Conservation (phyloP, 108 stramenopile species). For the Cylindrotheca closterium region DNA sequence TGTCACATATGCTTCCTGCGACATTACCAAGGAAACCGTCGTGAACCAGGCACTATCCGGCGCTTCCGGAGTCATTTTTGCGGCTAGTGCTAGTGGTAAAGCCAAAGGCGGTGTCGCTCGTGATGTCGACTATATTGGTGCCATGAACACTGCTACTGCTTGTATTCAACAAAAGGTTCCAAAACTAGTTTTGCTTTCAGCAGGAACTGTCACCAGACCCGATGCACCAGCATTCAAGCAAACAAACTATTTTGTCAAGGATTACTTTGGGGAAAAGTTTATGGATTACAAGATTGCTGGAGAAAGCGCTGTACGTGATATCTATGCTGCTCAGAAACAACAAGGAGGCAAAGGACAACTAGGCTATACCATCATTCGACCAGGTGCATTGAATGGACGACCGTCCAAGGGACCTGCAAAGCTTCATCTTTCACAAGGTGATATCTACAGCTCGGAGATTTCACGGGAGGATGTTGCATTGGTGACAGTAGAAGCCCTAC, state of each 20-base stretch:
- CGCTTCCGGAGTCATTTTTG: constrained; percentile 72
- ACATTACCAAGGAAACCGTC: constrained; percentile 48
- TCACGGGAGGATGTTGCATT: constrained; percentile 14
- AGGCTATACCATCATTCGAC: constrained; percentile 72
- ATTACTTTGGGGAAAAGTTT: constrained; percentile 47
- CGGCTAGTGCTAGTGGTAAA: constrained; percentile 54
- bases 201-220: constrained; percentile 70
- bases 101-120: constrained; percentile 60
- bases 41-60: constrained; percentile 38
- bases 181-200: constrained; percentile 64
- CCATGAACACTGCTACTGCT: constrained; percentile 58
- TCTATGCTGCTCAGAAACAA: constrained; percentile 43
- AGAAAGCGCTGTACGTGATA: constrained; percentile 58
- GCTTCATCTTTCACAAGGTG: constrained; percentile 22
- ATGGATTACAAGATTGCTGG: constrained; percentile 81
- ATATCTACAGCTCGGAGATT: constrained; percentile 20
- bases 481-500: constrained; percentile 12
- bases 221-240: constrained; percentile 29
- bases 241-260: constrained; percentile 23
- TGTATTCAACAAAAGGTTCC: constrained; percentile 63
- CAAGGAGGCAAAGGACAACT: constrained; percentile 12
- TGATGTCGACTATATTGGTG: constrained; percentile 64
- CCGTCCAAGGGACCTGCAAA: constrained; percentile 17
- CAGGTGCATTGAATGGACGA: constrained; percentile 62
- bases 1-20: constrained; percentile 18